phyloP scores from a whole-genome alignment of 2,329 filamentous ascomycete genomes.

The Colletotrichum orbiculare region DNA sequence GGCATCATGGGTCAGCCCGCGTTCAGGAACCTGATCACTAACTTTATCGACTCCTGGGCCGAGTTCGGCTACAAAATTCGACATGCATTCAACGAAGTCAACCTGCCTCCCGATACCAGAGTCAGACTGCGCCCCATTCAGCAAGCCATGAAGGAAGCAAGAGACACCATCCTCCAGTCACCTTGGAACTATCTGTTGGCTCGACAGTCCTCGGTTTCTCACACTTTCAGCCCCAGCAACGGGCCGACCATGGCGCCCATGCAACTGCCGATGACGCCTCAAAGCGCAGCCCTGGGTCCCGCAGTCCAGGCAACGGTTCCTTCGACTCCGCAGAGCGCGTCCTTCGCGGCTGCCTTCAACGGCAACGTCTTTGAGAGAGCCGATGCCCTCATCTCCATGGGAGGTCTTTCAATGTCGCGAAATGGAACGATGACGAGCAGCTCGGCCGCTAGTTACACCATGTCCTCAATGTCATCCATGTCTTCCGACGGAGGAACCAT shows the following conservation, averaged over 20 bases:
- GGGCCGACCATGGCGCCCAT: constrained; percentile 46
- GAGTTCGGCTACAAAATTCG: constrained; percentile 73
- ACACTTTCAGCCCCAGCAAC: constrained; percentile 38
- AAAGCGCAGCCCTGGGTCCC: constrained; percentile 89
- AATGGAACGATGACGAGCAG: constrained; percentile 58
- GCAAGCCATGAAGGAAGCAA: constrained; percentile 83
- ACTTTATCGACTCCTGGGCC: constrained; percentile 77
- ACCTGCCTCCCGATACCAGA: constrained; percentile 75
- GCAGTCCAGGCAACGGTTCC: constrained; percentile 91
- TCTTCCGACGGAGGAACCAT: constrained; percentile 51
- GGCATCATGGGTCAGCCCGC: constrained; percentile 72
- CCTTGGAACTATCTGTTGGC: constrained; percentile 63
- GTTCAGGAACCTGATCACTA: constrained; percentile 79
- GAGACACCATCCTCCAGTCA: constrained; percentile 73
- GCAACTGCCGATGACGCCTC: constrained; percentile 81
- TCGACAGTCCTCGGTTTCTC: constrained; percentile 40
- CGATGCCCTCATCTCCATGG: constrained; percentile 66
- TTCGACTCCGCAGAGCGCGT: constrained; percentile 71
- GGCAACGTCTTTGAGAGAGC: constrained; percentile 71
- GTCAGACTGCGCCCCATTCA: constrained; percentile 83
- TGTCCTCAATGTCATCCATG: constrained; percentile 52
- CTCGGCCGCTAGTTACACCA: constrained; percentile 36
- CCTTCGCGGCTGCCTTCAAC: constrained; percentile 65
- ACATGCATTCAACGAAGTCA: constrained; percentile 60
- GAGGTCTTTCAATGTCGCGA: constrained; percentile 68